phyloP scores from a whole-genome alignment of 768 basidiomycete species.

The Suillus brevipes region DNA sequence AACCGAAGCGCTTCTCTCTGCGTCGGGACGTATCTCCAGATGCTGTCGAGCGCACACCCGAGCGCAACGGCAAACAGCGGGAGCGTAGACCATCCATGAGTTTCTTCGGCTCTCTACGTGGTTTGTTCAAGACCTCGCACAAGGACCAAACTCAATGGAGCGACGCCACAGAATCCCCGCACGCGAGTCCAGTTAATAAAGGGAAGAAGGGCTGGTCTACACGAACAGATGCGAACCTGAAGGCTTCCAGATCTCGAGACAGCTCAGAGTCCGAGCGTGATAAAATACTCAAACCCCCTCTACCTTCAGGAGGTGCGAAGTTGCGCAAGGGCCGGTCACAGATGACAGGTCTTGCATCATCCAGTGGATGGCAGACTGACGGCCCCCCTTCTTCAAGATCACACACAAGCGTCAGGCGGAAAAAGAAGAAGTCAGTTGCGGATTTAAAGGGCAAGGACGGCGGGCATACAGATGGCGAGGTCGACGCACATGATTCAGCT shows the following conservation, averaged over 20 bases:
- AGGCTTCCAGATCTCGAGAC: background rate
- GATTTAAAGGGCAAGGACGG: conserved; percentile 27
- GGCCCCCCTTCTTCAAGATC: conserved; percentile 10
- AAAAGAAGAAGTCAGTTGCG: conserved; percentile 23
- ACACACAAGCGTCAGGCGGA: conserved; percentile 11
- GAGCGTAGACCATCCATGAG: conserved; percentile 23
- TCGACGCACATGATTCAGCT: conserved; percentile 1
- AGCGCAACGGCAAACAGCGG: conserved; percentile 12
- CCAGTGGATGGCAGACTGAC: conserved; percentile 24
- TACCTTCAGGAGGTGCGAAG: conserved; percentile 10
- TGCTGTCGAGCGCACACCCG: background rate
- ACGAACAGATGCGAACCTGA: conserved; percentile 26
- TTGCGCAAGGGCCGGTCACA: conserved; percentile 14
- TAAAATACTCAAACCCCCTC: background rate
- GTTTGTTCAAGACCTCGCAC: conserved; percentile 21
- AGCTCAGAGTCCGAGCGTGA: conserved; percentile 22
- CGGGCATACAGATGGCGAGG: conserved; percentile 31
- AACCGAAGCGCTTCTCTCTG: conserved; percentile 15
- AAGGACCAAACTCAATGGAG: conserved; percentile 24
- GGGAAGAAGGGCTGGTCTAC: conserved; percentile 27
- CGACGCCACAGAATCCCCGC: background rate
- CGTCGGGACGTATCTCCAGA: background rate
- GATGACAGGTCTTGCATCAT: background rate
- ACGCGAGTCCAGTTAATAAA: background rate
- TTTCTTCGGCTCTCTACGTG: conserved; percentile 28